Conservation (phyloP, 768 basidiomycete genomes). For the Boletus fagicola region DNA sequence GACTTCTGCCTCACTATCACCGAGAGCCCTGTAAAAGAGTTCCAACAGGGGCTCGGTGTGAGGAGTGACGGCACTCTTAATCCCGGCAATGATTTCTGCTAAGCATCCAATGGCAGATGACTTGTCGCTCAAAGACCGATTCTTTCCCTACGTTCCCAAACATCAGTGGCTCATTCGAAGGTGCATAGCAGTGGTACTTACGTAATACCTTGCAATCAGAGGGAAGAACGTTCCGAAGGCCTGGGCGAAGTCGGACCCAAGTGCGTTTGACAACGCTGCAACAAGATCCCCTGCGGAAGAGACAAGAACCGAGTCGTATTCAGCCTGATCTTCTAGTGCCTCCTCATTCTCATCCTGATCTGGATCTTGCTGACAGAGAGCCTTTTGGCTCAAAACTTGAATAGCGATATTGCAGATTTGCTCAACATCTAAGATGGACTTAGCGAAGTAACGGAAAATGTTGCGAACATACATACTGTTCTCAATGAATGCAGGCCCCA, state of each 20-base stretch:
- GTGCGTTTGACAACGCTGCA: constrained; percentile 76
- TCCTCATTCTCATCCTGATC: constrained; percentile 88
- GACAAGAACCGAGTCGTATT: constrained; percentile 95
- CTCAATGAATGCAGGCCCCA: constrained; percentile 85
- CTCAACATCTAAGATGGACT: constrained; percentile 56
- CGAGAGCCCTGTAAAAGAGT: constrained; percentile 79
- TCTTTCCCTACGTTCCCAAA: constrained; percentile 59
- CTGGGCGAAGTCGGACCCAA: constrained; percentile 81
- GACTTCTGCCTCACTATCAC: constrained; percentile 88
- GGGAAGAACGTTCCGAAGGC: constrained; percentile 88
- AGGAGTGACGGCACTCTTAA: constrained; percentile 83
- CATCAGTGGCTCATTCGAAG: background rate
- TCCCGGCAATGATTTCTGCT: constrained; percentile 92
- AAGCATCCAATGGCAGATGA: constrained; percentile 92
- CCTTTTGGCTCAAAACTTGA: constrained; percentile 90
- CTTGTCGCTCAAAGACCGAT: constrained; percentile 84
- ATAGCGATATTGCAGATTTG: constrained; percentile 76
- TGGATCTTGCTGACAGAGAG: constrained; percentile 94
- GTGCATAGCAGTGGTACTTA: constrained; percentile 39
- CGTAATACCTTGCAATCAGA: constrained; percentile 88
- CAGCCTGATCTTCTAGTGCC: constrained; percentile 85
- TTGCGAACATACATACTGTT: constrained; percentile 51
- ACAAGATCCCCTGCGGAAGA: constrained; percentile 94
- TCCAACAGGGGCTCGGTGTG: constrained; percentile 80
- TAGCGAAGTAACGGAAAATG: background rate